phyloP scores from a whole-genome alignment of 805 yeast species.

The Tetrapisispora taiwanensis region DNA sequence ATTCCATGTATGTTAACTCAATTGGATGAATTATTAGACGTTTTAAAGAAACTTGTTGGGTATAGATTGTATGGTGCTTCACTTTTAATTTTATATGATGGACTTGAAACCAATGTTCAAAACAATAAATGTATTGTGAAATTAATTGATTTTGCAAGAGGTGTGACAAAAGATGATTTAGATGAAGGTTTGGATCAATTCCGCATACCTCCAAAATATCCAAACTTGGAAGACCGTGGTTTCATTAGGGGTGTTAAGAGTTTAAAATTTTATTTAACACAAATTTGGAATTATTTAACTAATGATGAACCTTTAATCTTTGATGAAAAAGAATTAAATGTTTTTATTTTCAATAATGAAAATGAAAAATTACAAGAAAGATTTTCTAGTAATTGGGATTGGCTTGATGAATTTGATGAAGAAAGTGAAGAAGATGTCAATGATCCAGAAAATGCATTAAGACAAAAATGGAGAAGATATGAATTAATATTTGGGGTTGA shows the following conservation, averaged over 20 bases:
- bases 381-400: constrained; percentile 25
- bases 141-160: constrained; percentile 92
- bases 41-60: constrained; percentile 50
- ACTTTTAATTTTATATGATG: constrained; percentile 82
- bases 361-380: constrained; percentile 14
- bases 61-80: constrained; percentile 91
- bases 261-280: constrained; percentile 55
- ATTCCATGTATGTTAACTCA: constrained; percentile 57
- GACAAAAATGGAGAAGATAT: constrained; percentile 30
- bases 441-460: constrained; percentile 22
- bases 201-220: constrained; percentile 64
- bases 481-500: constrained; percentile 28
- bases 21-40: constrained; percentile 45
- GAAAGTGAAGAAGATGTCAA: constrained; percentile 26
- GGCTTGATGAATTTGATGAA: constrained; percentile 33
- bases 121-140: constrained; percentile 38
- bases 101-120: constrained; percentile 24
- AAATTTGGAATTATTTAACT: constrained; percentile 48
- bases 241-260: constrained; percentile 73
- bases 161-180: constrained; percentile 58
- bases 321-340: constrained; percentile 16
- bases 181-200: constrained; percentile 30
- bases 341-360: constrained; percentile 13
- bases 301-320: constrained; percentile 28
- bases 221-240: constrained; percentile 60